Percentiles rank a stretch among this genome's conserved stretches.
Conservation (phyloP, 306 rosid species). For the Biancaea sappan region DNA sequence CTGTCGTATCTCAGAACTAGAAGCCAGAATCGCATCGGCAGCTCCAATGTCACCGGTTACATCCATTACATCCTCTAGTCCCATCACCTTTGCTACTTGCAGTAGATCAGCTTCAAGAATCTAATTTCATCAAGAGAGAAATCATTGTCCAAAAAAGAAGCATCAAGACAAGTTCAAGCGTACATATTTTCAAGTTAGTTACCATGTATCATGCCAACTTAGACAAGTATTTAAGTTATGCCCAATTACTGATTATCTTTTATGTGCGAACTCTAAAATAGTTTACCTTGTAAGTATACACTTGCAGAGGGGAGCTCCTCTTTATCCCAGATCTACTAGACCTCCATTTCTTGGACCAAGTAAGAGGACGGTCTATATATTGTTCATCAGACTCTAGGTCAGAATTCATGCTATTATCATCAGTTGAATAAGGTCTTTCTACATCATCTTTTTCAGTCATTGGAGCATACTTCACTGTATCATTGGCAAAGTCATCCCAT, state of each 20-base stretch:
- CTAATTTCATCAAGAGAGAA: slow-evolving; percentile 46
- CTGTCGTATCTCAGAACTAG: slow-evolving; percentile 77
- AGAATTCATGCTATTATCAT: slow-evolving; percentile 36
- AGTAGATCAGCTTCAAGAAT: slow-evolving; percentile 86
- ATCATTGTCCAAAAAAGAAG: neutral
- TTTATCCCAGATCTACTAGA: slow-evolving; percentile 47
- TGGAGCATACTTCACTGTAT: slow-evolving; percentile 52
- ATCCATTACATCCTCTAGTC: slow-evolving; percentile 78
- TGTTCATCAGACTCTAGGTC: slow-evolving; percentile 54
- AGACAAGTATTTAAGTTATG: slow-evolving; percentile 17
- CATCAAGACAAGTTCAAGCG: slow-evolving; percentile 6
- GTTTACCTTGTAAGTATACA: slow-evolving; percentile 81
- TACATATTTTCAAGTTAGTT: slow-evolving; percentile 19
- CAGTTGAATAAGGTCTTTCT: slow-evolving; percentile 44
- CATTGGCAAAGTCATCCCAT: slow-evolving; percentile 54
- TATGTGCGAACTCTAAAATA: slow-evolving; percentile 21
- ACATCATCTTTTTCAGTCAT: slow-evolving; percentile 40
- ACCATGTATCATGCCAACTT: slow-evolving; percentile 18
- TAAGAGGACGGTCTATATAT: slow-evolving; percentile 44
- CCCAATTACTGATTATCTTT: slow-evolving; percentile 21
- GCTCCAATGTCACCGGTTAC: slow-evolving; percentile 79
- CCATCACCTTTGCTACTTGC: slow-evolving; percentile 93
- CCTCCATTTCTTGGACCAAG: slow-evolving; percentile 49
- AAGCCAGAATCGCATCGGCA: slow-evolving; percentile 85
- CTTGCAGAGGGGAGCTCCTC: slow-evolving; percentile 68